A percentile compares a stretch with the other conserved stretches of the same genome.
phyloP scores from a whole-genome alignment of 2,329 filamentous ascomycete species.

The Fonsecaea nubica region DNA sequence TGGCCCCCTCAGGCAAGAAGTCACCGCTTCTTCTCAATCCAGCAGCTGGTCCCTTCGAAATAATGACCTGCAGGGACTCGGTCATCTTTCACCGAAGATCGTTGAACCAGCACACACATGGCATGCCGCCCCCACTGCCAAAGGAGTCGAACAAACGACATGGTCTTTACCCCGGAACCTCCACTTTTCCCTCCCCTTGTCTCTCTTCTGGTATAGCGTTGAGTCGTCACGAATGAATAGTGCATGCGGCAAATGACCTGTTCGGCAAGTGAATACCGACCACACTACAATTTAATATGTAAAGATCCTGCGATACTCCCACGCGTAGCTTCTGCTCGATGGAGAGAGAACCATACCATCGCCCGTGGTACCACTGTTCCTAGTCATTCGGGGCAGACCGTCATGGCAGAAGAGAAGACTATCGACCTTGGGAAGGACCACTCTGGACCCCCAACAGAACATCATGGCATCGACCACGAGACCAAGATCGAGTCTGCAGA shows the following conservation, averaged over 20 bases:
- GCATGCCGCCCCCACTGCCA: background rate
- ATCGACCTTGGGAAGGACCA: background rate
- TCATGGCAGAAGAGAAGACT: constrained; percentile 6
- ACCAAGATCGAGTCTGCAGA: background rate
- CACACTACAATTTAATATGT: background rate
- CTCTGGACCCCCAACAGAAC: background rate
- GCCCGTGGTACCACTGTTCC: background rate
- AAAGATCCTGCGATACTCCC: background rate
- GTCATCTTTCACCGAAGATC: too few species aligned
- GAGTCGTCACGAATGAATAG: background rate
- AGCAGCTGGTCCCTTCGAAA: too few species aligned
- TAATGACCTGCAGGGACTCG: too few species aligned
- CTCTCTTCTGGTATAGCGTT: background rate
- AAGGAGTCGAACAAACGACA: background rate
- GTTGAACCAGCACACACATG: background rate
- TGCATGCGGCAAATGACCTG: background rate
- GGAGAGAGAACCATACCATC: background rate
- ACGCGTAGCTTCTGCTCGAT: background rate
- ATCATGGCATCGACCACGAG: background rate
- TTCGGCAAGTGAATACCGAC: background rate
- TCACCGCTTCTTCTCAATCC: too few species aligned
- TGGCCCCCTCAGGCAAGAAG: too few species aligned
- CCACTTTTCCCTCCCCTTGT: background rate
- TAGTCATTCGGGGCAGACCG: background rate
- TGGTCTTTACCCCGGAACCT: background rate